Evolutionary conservation across 164 flowering plant genomes (phyloP).

Genomic region (Macadamia tetraphylla): DNA sequence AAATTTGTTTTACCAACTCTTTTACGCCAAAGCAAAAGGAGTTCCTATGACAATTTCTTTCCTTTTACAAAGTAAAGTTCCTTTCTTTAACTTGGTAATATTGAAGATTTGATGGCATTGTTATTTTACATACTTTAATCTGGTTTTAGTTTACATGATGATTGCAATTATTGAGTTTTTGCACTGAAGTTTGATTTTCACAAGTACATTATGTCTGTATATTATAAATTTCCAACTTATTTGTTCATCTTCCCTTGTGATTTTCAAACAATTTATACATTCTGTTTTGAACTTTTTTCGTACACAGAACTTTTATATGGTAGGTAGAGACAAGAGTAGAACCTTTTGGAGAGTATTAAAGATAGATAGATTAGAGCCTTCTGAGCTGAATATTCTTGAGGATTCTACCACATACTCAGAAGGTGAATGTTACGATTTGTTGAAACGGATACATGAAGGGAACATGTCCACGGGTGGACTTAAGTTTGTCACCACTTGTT

Average conservation of each 20-base stretch:
- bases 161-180: no score
- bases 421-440: constrained; percentile 63
- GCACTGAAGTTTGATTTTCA: no score
- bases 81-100: no score
- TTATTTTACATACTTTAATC: no score
- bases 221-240: background rate
- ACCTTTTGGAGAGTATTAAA: constrained; percentile 77
- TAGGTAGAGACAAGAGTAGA: constrained; percentile 76
- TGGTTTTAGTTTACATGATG: no score
- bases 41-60: no score
- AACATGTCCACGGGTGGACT: constrained; percentile 87
- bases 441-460: constrained; percentile 77
- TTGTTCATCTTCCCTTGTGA: background rate
- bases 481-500: constrained; percentile 73
- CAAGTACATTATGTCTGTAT: background rate
- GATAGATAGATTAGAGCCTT: constrained; percentile 74
- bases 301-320: constrained; percentile 78
- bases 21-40: no score
- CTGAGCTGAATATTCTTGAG: constrained; percentile 69
- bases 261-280: background rate
- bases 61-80: no score
- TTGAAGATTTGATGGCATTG: no score
- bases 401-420: constrained; percentile 72
- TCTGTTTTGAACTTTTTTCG: background rate
- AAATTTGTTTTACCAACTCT: no score